Base-by-base conservation (phyloP, 2,329 filamentous ascomycete species). In the Fusarium pininemorale region DNA sequence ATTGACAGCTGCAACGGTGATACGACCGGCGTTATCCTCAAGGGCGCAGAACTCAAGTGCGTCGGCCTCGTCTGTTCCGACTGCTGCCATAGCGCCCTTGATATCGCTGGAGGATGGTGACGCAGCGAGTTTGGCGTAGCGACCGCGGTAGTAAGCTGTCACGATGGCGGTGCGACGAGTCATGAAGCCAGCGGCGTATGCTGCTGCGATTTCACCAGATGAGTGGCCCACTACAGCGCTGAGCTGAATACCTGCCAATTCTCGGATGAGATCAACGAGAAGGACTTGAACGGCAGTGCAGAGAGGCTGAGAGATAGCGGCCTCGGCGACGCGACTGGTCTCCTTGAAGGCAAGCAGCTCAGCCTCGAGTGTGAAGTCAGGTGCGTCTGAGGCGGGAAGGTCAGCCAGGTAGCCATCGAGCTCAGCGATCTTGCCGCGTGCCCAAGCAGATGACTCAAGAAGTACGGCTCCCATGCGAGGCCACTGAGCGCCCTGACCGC, bases 171-270 rank as follows among this genome's bases (percentile, higher is more conserved):
- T 28, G 4, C 37, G 37, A 15, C 41, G 45, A 3, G 24, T 30
- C 15, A 68, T 39, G 14, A 68, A 44, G 4, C 65, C 62, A 5
- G 65, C 62, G 1, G 65, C 62, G 1, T 68, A 68, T 1, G 62
- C 45, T 11, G 65, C 65, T 7, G 37, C 65, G 5, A 68, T 66
- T 6, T 68, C 65, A 7, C 85, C 85, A 48, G 78, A 82, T 0
- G 84, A 86, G 65, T 87, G 86, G 1, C 86, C 84, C 1, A 80
- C 78, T 0, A 86, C 84, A 14, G 78, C 80, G 2, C 69, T 39
- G 0, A 85, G 83, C 5, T 55, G 63, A 6, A 87, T 77, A 1
- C 79, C 50, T 20, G 55, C 57, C 20, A 58, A 7, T 7, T 41
- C 37, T 4, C 14, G 2, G 9, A 68, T 39, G 12, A 68, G 42